Conservation (phyloP, 2,329 filamentous ascomycete genomes). For the Xylaria sp. region DNA sequence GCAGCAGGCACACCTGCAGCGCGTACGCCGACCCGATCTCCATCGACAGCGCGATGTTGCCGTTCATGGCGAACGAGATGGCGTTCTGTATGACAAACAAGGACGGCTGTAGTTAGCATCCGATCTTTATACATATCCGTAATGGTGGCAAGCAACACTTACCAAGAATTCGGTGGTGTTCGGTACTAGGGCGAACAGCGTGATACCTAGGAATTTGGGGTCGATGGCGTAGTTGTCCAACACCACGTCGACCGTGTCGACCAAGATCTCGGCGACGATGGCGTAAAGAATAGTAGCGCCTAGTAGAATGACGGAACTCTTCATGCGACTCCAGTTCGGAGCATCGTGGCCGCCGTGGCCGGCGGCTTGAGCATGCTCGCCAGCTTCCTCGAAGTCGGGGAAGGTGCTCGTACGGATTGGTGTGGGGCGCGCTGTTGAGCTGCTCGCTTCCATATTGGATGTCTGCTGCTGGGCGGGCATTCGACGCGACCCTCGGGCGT, state of each 20-base stretch:
- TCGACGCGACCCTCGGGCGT: conserved; percentile 57
- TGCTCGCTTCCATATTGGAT: conserved; percentile 32
- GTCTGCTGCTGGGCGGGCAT: conserved; percentile 40
- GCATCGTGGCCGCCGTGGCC: conserved; percentile 83
- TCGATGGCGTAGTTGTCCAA: conserved; percentile 88
- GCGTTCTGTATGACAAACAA: conserved; percentile 75
- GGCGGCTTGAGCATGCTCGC: conserved; percentile 45
- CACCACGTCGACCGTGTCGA: conserved; percentile 97
- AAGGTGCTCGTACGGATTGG: conserved; percentile 43
- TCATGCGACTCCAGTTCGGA: conserved; percentile 94
- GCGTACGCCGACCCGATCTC: conserved; percentile 98
- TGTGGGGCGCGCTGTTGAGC: conserved; percentile 33
- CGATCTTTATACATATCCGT: conserved; percentile 3
- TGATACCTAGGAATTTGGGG: conserved; percentile 96
- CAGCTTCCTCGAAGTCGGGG: conserved; percentile 51
- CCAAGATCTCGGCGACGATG: conserved; percentile 94
- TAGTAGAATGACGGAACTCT: conserved; percentile 87
- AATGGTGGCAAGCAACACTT: conserved; percentile 41
- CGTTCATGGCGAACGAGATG: conserved; percentile 99
- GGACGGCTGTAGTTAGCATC: conserved; percentile 11
- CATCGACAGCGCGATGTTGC: conserved; percentile 98
- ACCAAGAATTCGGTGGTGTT: conserved; percentile 98
- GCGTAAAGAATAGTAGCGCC: conserved; percentile 90
- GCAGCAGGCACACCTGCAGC: conserved; percentile 90
- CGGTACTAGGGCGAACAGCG: conserved; percentile 91